phyloP scores from a whole-genome alignment of 768 basidiomycete species.

The Flagelloscypha sp. region DNA sequence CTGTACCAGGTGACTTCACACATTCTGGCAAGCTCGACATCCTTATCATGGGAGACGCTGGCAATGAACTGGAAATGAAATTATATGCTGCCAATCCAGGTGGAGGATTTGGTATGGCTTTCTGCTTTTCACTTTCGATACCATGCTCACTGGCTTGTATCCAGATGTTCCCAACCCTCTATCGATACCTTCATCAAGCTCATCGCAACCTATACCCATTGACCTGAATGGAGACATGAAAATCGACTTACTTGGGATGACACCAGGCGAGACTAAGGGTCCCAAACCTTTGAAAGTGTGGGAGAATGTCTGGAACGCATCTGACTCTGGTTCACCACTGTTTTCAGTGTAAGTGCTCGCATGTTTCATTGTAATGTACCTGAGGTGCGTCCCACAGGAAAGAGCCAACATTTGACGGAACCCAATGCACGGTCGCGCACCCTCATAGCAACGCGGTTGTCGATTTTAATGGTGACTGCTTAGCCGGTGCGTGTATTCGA shows the following conservation, averaged over 20 bases:
- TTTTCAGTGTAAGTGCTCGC: slow-evolving; percentile 55
- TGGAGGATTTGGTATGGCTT: slow-evolving; percentile 53
- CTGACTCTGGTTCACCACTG: slow-evolving; percentile 39
- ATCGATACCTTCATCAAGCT: slow-evolving; percentile 51
- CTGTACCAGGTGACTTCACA: slow-evolving; percentile 90
- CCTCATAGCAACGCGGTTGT: slow-evolving; percentile 94
- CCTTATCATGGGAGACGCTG: slow-evolving; percentile 67
- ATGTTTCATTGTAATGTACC: slow-evolving; percentile 4
- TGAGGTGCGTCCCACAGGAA: slow-evolving; percentile 26
- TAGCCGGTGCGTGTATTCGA: too few relatives aligned
- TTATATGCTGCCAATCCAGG: slow-evolving; percentile 59
- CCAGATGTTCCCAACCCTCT: slow-evolving; percentile 37
- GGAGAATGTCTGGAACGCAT: slow-evolving; percentile 72
- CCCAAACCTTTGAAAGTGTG: slow-evolving; percentile 53
- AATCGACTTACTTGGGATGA: slow-evolving; percentile 76
- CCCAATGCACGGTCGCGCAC: slow-evolving; percentile 68
- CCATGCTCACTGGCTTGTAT: slow-evolving; percentile 4
- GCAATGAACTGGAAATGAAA: slow-evolving; percentile 50
- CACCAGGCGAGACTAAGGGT: slow-evolving; percentile 27
- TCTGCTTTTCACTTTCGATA: not conserved
- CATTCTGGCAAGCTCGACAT: slow-evolving; percentile 88
- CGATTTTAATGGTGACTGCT: slow-evolving; percentile 92
- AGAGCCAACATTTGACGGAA: slow-evolving; percentile 51
- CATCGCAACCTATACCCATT: slow-evolving; percentile 76
- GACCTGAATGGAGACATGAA: slow-evolving; percentile 86